Conservation (phyloP, 2,329 filamentous ascomycete genomes). For the Penicillium sclerotiorum region DNA sequence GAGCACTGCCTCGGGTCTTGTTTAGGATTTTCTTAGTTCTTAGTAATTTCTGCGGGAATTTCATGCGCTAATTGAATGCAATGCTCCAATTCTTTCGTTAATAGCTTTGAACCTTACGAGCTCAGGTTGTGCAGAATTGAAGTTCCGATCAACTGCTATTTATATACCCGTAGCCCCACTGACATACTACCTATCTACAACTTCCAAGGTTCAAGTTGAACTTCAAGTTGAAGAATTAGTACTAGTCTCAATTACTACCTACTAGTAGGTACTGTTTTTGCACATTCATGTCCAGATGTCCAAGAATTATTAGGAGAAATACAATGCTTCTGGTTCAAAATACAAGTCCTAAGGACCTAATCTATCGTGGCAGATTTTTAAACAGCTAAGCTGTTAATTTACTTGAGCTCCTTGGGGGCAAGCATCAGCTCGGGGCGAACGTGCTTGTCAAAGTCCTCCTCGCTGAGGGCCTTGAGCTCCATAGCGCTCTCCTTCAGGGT, state of each 20-base stretch:
- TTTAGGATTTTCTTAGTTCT: not conserved
- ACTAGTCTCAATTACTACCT: no score
- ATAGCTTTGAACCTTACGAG: no score
- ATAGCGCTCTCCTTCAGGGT: slow-evolving; percentile 93
- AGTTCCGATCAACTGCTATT: not conserved
- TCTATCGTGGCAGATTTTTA: slow-evolving; percentile 23
- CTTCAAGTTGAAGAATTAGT: no score
- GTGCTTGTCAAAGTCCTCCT: slow-evolving; percentile 85
- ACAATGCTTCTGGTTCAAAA: slow-evolving; percentile 19
- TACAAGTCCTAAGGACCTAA: slow-evolving; percentile 24
- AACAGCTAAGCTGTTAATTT: slow-evolving; percentile 24
- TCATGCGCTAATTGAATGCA: not conserved
- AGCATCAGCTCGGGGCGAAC: slow-evolving; percentile 96
- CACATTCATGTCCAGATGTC: not conserved
- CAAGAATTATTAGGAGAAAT: not conserved
- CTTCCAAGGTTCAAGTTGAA: no score
- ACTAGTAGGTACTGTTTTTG: no score
- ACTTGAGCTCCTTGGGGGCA: slow-evolving; percentile 71
- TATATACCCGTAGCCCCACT: not conserved
- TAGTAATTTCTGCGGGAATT: not conserved
- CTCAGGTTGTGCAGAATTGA: no score
- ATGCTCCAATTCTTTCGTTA: no score
- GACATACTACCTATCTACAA: not conserved
- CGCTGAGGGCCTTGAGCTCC: slow-evolving; percentile 85
- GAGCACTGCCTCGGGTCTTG: not conserved